Base-by-base conservation (phyloP, 2,329 filamentous ascomycete species). In the Daldinia sp. region DNA sequence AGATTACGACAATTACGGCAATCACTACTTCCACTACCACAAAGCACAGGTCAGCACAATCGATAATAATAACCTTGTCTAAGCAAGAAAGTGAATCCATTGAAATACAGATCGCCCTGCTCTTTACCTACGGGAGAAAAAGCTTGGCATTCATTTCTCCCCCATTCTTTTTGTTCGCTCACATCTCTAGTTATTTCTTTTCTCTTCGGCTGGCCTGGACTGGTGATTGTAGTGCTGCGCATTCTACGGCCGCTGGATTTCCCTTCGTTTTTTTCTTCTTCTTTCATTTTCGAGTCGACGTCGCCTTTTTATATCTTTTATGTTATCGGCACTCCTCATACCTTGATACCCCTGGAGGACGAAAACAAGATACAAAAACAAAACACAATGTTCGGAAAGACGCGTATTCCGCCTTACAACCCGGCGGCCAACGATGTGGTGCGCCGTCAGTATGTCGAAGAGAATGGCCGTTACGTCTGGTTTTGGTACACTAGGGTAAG, bases 401-500 rank as follows among this genome's bases (percentile, higher is more conserved):
- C 68, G 18, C 70, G 70, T 35, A 65, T 72, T 28, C 68, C 68
- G 18, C 60, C 65, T 13, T 68, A 62, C 18, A 42, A 15, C 20
- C 57, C 69, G 53, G 54, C 66, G 33, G 42, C 48, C 18, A 53
- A 48, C 55, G 33, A 51, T 13, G 26, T 69, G 10, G 61, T 57
- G 42, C 69, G 69, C 28, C 74, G 74, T 15, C 74, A 74, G 30
- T 70, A 68, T 26, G 63, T 74, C 6, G 64, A 73, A 55, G 55
- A 66, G 2, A 68, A 75, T 53, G 74, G 70, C 7, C 68, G 56
- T 6, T 53, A 71, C 4, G 65, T 75, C 26, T 77, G 74, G 74
- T 79, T 75, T 74, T 74, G 67, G 69, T 75, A 72, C 51, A 81
- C 80, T 13, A 70, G 64, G 68, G 75, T 75, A 65, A 44, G 74